Percentiles rank a stretch among this genome's conserved stretches.
Conservation (phyloP, 495 filamentous ascomycete species). For the Hypoxylon trugodes region DNA sequence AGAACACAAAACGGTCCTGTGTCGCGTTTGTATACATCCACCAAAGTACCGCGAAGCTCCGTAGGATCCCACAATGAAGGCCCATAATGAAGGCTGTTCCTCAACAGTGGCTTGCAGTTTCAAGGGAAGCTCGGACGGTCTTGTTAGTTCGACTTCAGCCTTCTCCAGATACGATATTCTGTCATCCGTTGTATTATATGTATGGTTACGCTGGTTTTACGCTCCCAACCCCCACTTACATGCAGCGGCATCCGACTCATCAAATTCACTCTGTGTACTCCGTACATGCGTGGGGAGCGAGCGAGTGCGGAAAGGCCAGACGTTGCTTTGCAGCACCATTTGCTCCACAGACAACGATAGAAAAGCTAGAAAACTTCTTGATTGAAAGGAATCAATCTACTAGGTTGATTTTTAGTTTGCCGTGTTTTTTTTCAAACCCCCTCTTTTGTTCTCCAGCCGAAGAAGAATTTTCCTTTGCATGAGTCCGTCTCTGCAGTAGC, state of each 20-base stretch:
- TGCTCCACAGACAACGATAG: constrained; percentile 27
- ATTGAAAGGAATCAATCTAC: too few species aligned
- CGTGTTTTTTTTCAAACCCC: constrained; percentile 23
- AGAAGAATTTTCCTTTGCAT: constrained; percentile 30
- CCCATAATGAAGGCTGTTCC: constrained; percentile 19
- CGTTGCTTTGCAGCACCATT: constrained; percentile 19
- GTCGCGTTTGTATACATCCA: constrained; percentile 11
- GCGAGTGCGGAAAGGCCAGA: constrained; percentile 13
- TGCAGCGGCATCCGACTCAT: constrained; percentile 23
- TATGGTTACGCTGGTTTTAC: too few species aligned
- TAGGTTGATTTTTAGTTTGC: constrained; percentile 6
- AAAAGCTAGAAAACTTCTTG: constrained; percentile 20
- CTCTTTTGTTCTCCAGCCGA: constrained; percentile 26
- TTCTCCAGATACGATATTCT: constrained; percentile 2
- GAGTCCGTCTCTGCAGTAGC: constrained; percentile 35
- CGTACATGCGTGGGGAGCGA: constrained; percentile 3
- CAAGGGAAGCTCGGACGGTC: neutral
- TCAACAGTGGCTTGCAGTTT: constrained; percentile 18
- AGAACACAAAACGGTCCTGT: constrained; percentile 20
- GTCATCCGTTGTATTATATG: constrained; percentile 2
- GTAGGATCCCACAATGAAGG: too few species aligned
- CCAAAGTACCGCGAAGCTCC: constrained; percentile 20
- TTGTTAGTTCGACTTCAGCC: constrained; percentile 19
- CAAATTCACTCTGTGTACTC: constrained; percentile 15
- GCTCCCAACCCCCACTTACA: constrained; percentile 30